These are phyloP conservation scores for Fistulinella cinereoalba DNA, from an alignment of 1,284 basidiomycete species.

Conservation along the genomic window DNA sequence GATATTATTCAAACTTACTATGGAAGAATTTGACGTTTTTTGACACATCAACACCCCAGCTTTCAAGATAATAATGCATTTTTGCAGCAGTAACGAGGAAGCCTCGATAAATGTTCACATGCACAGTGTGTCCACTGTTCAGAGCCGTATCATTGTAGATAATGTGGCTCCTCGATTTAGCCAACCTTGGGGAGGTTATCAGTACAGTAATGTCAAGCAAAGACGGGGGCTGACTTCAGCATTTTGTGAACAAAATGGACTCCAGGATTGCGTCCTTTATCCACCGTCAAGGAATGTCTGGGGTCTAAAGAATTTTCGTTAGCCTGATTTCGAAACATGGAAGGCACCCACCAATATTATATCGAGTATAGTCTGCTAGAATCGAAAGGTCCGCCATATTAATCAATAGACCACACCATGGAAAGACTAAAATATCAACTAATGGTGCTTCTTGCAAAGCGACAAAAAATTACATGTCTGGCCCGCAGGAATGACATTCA, in stretches of 20 bases:
- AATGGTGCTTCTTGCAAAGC: too few species aligned
- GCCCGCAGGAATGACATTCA: constrained; percentile 50
- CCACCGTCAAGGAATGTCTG: constrained; percentile 62
- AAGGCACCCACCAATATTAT: constrained; percentile 52
- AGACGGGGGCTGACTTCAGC: constrained; percentile 52
- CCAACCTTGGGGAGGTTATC: constrained; percentile 45
- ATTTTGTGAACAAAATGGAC: constrained; percentile 62
- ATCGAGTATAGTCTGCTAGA: constrained; percentile 70
- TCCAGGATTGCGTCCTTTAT: constrained; percentile 57
- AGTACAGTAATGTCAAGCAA: background rate
- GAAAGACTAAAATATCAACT: constrained; percentile 52
- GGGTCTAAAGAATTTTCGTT: constrained; percentile 42
- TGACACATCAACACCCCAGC: constrained; percentile 49
- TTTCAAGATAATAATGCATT: constrained; percentile 77
- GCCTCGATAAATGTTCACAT: constrained; percentile 84
- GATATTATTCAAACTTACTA: constrained; percentile 39
- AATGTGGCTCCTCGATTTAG: constrained; percentile 66
- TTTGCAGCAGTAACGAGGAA: constrained; percentile 87
- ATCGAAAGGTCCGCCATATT: constrained; percentile 74
- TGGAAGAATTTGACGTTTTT: constrained; percentile 50
- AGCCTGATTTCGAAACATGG: background rate
- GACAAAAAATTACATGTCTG: constrained; percentile 45
- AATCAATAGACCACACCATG: constrained; percentile 87
- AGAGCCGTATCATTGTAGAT: constrained; percentile 77
- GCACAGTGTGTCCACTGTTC: constrained; percentile 63